Evolutionary conservation across 352 stramenopile genomes (phyloP).

Genomic region (Globisporangium okanoganense): DNA sequence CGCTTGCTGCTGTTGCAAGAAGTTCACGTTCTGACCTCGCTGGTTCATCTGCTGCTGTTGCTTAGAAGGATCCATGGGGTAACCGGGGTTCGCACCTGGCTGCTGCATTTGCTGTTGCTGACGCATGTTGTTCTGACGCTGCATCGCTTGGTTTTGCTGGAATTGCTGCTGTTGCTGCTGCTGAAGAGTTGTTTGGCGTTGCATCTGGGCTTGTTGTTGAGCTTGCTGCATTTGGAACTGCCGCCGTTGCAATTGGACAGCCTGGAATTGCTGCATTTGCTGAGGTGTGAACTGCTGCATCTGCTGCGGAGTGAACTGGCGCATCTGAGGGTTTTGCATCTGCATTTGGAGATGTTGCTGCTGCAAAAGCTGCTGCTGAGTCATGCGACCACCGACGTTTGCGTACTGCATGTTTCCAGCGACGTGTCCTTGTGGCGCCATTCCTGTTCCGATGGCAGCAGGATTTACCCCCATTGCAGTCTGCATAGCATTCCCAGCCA

Average conservation of each 20-base stretch:
- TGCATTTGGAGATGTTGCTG: constrained; percentile 73
- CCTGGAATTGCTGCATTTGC: constrained; percentile 25
- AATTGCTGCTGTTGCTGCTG: constrained; percentile 55
- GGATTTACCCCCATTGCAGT: constrained; percentile 50
- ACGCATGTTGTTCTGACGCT: constrained; percentile 52
- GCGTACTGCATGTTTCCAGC: constrained; percentile 71
- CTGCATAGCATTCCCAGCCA: constrained; percentile 24
- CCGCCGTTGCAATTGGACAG: constrained; percentile 33
- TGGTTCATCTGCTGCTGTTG: constrained; percentile 31
- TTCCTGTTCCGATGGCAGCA: constrained; percentile 31
- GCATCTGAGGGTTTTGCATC: constrained; percentile 80
- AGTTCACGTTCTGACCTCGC: constrained; percentile 18
- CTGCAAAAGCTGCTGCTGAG: constrained; percentile 74
- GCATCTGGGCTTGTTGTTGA: constrained; percentile 65
- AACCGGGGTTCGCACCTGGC: constrained; percentile 13
- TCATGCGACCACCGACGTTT: constrained; percentile 62
- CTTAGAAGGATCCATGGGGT: constrained; percentile 15
- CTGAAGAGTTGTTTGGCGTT: constrained; percentile 64
- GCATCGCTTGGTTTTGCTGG: constrained; percentile 37
- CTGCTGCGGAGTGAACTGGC: constrained; percentile 76
- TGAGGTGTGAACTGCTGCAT: constrained; percentile 61
- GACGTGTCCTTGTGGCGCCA: constrained; percentile 55
- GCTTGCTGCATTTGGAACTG: constrained; percentile 48
- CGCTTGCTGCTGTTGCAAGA: constrained; percentile 39
- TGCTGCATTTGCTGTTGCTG: constrained; percentile 58